Evolutionary conservation across 106 monocot genomes (phyloP).

Genomic region (Phalaenopsis aphrodite): DNA sequence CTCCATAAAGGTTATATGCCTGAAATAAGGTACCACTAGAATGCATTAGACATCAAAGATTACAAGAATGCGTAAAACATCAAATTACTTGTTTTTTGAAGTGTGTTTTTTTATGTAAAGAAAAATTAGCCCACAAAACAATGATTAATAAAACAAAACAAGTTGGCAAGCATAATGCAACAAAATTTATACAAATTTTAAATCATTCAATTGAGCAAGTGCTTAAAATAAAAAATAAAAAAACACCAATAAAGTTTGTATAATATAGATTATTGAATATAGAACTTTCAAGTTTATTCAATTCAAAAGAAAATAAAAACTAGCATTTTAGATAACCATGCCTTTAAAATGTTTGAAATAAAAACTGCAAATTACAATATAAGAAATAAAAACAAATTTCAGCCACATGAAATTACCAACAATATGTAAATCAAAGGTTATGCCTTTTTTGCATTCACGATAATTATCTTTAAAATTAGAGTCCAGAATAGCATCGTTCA

Average conservation of each 20-base stretch:
- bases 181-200: background rate
- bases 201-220: background rate
- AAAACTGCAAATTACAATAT: background rate
- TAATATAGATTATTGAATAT: background rate
- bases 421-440: background rate
- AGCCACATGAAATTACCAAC: background rate
- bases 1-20: slow-evolving; percentile 76
- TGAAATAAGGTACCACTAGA: slow-evolving; percentile 13
- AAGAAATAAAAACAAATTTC: background rate
- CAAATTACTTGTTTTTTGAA: background rate
- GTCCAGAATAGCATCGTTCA: background rate
- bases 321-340: background rate
- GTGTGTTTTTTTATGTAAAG: background rate
- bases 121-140: background rate
- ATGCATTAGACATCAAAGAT: background rate
- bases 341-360: background rate
- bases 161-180: background rate
- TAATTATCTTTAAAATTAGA: background rate
- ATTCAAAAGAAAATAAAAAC: no score
- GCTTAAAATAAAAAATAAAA: background rate
- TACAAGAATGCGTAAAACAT: background rate
- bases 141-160: background rate
- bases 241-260: no score
- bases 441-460: background rate
- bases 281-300: no score